Conservation (phyloP, 331 rosid species). For the Erythrophleum ivorense region DNA sequence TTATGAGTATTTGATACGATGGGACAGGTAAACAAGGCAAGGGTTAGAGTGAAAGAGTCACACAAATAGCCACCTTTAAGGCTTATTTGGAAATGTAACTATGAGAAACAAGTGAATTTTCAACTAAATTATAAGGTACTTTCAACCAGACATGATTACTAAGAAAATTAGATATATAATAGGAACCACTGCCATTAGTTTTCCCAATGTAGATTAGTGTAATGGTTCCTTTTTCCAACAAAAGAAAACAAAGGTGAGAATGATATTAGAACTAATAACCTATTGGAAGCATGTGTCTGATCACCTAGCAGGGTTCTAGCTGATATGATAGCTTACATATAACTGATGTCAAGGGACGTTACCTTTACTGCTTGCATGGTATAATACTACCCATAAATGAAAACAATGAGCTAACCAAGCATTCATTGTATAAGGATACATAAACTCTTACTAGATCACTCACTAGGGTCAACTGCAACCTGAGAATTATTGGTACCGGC, state of each 20-base stretch:
- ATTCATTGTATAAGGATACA: constrained; percentile 2
- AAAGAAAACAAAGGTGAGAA: not conserved
- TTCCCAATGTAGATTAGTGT: constrained; percentile 7
- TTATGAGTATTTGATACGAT: not conserved
- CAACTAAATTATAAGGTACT: not conserved
- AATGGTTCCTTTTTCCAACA: not conserved
- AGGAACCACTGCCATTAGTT: not conserved
- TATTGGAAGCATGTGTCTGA: not conserved
- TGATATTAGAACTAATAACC: constrained; percentile 7
- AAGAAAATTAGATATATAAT: not conserved
- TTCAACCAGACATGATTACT: not conserved
- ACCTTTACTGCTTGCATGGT: constrained; percentile 8
- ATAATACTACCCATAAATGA: not conserved
- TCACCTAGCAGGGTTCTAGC: not conserved
- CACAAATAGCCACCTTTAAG: not conserved
- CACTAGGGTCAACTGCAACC: constrained; percentile 67
- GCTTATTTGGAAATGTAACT: not conserved
- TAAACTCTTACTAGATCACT: constrained; percentile 45
- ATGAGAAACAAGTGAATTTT: not conserved
- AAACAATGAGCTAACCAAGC: constrained; percentile 26
- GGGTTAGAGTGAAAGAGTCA: not conserved
- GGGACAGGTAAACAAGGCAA: not conserved
- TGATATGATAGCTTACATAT: not conserved
- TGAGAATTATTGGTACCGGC: constrained; percentile 49
- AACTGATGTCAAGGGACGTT: not conserved